These are phyloP conservation scores for Eutrema yunnanense DNA, from an alignment of 345 rosid species.

Conservation along the genomic window DNA sequence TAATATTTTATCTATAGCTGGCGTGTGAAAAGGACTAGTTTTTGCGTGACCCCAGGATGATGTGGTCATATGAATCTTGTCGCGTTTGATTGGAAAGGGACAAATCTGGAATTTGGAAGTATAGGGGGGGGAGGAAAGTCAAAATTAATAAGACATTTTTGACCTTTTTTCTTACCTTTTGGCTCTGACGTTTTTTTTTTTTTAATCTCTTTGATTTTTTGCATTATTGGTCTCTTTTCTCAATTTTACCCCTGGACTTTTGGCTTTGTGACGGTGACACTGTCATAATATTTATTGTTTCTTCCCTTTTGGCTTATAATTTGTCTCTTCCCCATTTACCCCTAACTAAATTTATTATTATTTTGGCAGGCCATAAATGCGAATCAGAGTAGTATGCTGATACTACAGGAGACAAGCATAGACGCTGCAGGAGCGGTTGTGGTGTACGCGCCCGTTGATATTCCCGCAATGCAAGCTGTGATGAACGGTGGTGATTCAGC, in stretches of 20 bases:
- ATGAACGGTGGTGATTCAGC: slow-evolving; percentile 98
- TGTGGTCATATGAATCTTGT: slow-evolving; percentile 27
- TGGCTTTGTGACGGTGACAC: slow-evolving; percentile 18
- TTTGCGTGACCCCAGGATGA: slow-evolving; percentile 25
- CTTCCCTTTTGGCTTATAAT: background rate
- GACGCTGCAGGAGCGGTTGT: slow-evolving; percentile 95
- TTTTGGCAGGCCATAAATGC: slow-evolving; percentile 72
- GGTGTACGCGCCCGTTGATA: slow-evolving; percentile 98
- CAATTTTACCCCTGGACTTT: background rate
- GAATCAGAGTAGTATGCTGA: slow-evolving; percentile 88
- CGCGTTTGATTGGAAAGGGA: slow-evolving; percentile 36
- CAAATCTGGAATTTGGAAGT: slow-evolving; percentile 37
- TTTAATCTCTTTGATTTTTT: background rate
- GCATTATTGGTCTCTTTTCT: background rate
- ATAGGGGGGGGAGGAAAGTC: slow-evolving; percentile 37
- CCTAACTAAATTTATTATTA: background rate
- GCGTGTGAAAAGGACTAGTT: slow-evolving; percentile 10
- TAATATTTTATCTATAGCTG: background rate
- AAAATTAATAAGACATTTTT: slow-evolving; percentile 43
- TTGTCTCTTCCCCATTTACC: background rate
- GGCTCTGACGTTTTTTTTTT: background rate
- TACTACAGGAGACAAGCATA: slow-evolving; percentile 90
- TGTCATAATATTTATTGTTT: background rate
- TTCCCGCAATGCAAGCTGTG: slow-evolving; percentile 89
- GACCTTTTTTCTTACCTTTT: slow-evolving; percentile 30